Conservation (phyloP, 1,284 basidiomycete species). For the Cutaneotrichosporon cutaneum region DNA sequence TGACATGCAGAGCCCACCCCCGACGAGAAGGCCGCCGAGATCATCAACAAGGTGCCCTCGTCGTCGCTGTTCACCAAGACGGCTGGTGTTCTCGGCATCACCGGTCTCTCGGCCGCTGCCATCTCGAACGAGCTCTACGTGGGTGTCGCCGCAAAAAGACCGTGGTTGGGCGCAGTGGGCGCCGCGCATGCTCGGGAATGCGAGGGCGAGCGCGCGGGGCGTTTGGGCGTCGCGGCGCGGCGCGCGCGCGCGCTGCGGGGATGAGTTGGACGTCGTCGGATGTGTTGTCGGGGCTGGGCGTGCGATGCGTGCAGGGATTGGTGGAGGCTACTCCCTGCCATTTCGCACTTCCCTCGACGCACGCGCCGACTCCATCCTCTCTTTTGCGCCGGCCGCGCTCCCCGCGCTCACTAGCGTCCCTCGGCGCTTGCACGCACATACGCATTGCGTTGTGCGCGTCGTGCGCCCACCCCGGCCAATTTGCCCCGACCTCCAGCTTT, state of each 20-base stretch:
- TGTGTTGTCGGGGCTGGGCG: background rate
- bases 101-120: conserved; percentile 84
- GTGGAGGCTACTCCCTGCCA: background rate
- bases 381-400: background rate
- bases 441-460: background rate
- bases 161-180: background rate
- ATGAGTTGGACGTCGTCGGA: background rate
- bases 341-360: background rate
- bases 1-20: conserved; percentile 61
- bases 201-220: background rate
- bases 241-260: background rate
- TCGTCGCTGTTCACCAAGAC: conserved; percentile 93
- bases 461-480: background rate
- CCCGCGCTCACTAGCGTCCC: background rate
- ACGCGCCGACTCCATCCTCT: background rate
- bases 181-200: background rate
- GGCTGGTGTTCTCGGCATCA: conserved; percentile 84
- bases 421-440: too few relatives aligned
- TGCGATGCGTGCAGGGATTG: conserved; percentile 1
- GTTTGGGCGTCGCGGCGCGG: background rate
- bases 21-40: conserved; percentile 81
- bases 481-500: too few relatives aligned
- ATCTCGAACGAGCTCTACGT: conserved; percentile 96
- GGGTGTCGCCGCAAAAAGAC: conserved; percentile 25
- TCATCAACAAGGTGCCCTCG: conserved; percentile 89